Evolutionary conservation across 306 rosid genomes (phyloP).

Genomic region (Pyrus pyrifolia): DNA sequence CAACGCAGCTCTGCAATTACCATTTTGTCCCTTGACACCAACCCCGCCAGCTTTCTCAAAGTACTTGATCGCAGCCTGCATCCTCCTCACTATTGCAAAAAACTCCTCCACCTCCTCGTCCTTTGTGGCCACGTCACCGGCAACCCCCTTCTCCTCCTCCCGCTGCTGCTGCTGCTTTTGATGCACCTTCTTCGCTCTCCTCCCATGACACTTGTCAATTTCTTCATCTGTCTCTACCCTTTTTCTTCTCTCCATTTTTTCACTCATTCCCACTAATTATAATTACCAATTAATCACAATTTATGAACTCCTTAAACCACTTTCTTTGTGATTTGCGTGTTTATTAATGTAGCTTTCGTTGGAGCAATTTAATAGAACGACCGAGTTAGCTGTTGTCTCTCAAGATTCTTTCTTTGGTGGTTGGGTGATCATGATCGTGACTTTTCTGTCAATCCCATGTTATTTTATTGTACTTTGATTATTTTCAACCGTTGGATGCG

Average conservation of each 20-base stretch:
- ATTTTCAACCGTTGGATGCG: background rate
- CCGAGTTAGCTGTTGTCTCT: background rate
- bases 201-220: constrained; percentile 4
- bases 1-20: constrained; percentile 8
- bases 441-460: background rate
- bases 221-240: constrained; percentile 23
- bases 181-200: constrained; percentile 10
- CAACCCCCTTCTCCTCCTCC: background rate
- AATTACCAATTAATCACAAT: background rate
- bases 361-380: background rate
- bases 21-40: constrained; percentile 21
- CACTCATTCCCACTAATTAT: background rate
- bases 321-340: background rate
- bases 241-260: constrained; percentile 11
- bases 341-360: background rate
- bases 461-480: background rate
- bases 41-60: constrained; percentile 32
- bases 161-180: background rate
- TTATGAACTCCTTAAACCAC: background rate
- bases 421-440: background rate
- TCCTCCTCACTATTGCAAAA: constrained; percentile 60
- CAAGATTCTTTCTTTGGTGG: background rate
- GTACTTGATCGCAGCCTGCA: constrained; percentile 60
- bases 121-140: constrained; percentile 30
- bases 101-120: constrained; percentile 70